These are phyloP conservation scores for Melaleuca alternifolia DNA, from an alignment of 345 rosid species.

Conservation along the genomic window DNA sequence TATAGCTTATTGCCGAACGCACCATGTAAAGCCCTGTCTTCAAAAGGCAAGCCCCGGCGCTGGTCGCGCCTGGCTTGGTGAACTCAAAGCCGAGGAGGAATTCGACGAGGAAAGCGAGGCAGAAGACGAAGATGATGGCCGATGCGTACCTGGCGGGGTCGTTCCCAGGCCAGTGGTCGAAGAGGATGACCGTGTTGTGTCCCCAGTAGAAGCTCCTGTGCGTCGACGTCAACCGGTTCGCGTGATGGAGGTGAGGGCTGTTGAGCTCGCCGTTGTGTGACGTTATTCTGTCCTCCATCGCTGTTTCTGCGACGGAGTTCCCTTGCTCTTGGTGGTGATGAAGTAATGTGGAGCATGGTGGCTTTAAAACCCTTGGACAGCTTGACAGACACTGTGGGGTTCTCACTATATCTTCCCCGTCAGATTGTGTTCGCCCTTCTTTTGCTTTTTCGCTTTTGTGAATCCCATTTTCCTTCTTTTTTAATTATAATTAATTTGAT, in stretches of 20 bases:
- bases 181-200: slow-evolving; percentile 42
- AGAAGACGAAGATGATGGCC: slow-evolving; percentile 53
- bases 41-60: slow-evolving; percentile 39
- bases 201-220: slow-evolving; percentile 67
- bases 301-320: neutral
- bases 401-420: neutral
- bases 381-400: neutral
- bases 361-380: neutral
- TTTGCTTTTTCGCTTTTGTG: neutral
- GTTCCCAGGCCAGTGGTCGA: slow-evolving; percentile 73
- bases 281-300: neutral
- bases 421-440: neutral
- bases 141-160: slow-evolving; percentile 52
- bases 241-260: neutral
- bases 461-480: neutral
- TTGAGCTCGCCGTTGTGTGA: neutral
- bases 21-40: slow-evolving; percentile 39
- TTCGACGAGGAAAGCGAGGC: slow-evolving; percentile 47
- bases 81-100: slow-evolving; percentile 30
- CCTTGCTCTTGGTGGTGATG: neutral
- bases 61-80: slow-evolving; percentile 38
- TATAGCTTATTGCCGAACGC: slow-evolving; percentile 45
- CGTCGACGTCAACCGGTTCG: neutral
- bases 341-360: neutral
- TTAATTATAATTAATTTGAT: neutral